phyloP scores from a whole-genome alignment of 2,329 filamentous ascomycete species.

The Neurospora sp. region DNA sequence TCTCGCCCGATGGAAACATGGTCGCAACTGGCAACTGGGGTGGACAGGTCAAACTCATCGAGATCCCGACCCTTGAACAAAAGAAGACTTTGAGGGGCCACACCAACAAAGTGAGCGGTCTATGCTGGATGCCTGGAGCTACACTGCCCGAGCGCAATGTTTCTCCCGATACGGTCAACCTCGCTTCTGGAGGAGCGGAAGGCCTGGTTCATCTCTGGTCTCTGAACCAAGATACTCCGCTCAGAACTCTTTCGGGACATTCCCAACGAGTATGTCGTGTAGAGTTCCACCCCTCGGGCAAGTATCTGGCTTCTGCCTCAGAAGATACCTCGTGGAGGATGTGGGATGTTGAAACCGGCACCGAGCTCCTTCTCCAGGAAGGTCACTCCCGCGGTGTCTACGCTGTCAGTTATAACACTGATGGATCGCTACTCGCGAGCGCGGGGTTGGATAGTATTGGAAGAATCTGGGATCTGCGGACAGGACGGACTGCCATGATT shows the following conservation, averaged over 20 bases:
- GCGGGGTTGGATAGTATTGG: slow-evolving; percentile 94
- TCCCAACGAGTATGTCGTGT: slow-evolving; percentile 80
- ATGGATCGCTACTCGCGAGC: slow-evolving; percentile 82
- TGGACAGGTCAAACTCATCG: slow-evolving; percentile 77
- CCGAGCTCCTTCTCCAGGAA: slow-evolving; percentile 81
- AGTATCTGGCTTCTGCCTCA: slow-evolving; percentile 83
- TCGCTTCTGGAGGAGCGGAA: slow-evolving; percentile 86
- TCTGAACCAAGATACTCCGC: slow-evolving; percentile 71
- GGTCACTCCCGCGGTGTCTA: slow-evolving; percentile 93
- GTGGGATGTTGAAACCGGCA: slow-evolving; percentile 83
- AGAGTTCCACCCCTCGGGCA: slow-evolving; percentile 88
- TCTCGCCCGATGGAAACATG: slow-evolving; percentile 74
- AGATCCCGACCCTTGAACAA: slow-evolving; percentile 72
- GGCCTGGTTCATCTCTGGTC: slow-evolving; percentile 87
- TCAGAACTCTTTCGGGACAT: slow-evolving; percentile 76
- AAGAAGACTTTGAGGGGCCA: slow-evolving; percentile 72
- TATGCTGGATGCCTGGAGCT: slow-evolving; percentile 81
- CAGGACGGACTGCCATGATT: slow-evolving; percentile 90
- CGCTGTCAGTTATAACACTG: slow-evolving; percentile 77
- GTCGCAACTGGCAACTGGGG: slow-evolving; percentile 91
- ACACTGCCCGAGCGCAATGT: slow-evolving; percentile 63
- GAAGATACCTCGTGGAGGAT: slow-evolving; percentile 95
- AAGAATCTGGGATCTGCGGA: slow-evolving; percentile 88
- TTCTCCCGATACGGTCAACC: slow-evolving; percentile 65
- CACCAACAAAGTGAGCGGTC: slow-evolving; percentile 77